These are phyloP conservation scores for Xylaria sp. DNA, from an alignment of 2,329 filamentous ascomycete genomes.

Conservation along the genomic window DNA sequence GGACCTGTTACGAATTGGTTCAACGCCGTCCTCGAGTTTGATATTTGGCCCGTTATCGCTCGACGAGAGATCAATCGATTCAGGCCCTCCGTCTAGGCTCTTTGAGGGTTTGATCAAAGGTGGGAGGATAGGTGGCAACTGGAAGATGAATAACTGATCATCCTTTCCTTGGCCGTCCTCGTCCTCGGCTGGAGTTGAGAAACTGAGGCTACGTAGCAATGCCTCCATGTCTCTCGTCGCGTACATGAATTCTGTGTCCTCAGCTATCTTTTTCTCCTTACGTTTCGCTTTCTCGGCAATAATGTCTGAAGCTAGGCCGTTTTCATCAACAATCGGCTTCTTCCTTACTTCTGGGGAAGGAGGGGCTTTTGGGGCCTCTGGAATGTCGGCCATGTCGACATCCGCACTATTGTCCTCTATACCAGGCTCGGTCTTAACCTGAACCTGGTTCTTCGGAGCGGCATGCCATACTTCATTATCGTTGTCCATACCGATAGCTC, in stretches of 20 bases:
- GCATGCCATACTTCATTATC: slow-evolving; percentile 59
- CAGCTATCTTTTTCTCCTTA: slow-evolving; percentile 48
- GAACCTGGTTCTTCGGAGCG: slow-evolving; percentile 49
- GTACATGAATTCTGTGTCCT: slow-evolving; percentile 47
- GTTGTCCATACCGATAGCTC: slow-evolving; percentile 46
- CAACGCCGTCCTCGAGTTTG: slow-evolving; percentile 46
- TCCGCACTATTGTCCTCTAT: slow-evolving; percentile 53
- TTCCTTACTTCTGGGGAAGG: slow-evolving; percentile 51
- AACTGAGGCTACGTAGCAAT: slow-evolving; percentile 49
- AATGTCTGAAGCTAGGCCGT: slow-evolving; percentile 32
- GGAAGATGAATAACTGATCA: slow-evolving; percentile 71
- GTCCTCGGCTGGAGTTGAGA: slow-evolving; percentile 44
- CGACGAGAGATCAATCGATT: slow-evolving; percentile 44
- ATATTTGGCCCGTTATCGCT: slow-evolving; percentile 36
- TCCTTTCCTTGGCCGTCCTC: slow-evolving; percentile 52
- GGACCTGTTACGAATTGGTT: slow-evolving; percentile 47
- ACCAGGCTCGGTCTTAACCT: slow-evolving; percentile 59
- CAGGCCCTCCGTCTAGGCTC: slow-evolving; percentile 40
- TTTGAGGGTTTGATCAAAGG: slow-evolving; percentile 55
- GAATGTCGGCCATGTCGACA: slow-evolving; percentile 57
- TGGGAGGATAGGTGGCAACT: slow-evolving; percentile 71
- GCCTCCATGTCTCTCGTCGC: slow-evolving; percentile 46
- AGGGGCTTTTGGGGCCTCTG: slow-evolving; percentile 49
- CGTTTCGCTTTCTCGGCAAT: slow-evolving; percentile 47
- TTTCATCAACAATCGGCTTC: slow-evolving; percentile 42